phyloP scores from a whole-genome alignment of 257 asterid genomes.

The Jaltomata sinuosa region DNA sequence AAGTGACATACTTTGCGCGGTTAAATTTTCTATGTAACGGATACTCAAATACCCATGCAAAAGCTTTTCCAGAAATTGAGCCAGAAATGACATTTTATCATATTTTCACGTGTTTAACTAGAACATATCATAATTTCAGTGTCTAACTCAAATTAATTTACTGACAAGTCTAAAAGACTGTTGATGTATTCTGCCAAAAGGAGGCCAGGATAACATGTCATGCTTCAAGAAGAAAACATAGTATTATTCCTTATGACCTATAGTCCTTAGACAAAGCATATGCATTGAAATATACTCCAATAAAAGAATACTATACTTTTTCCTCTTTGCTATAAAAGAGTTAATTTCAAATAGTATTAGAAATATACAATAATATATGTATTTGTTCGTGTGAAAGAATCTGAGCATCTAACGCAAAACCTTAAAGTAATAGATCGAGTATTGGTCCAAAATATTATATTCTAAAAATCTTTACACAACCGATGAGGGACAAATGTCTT shows the following conservation, averaged over 20 bases:
- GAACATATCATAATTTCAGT: neutral
- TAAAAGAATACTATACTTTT: neutral
- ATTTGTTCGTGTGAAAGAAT: neutral
- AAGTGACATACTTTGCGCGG: neutral
- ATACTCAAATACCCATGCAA: no score
- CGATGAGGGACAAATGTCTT: neutral
- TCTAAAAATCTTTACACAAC: neutral
- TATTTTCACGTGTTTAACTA: neutral
- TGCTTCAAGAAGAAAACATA: no score
- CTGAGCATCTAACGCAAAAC: neutral
- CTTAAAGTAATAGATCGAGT: no score
- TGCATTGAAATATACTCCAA: neutral
- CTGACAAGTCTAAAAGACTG: no score
- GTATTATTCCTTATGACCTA: neutral
- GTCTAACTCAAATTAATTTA: no score
- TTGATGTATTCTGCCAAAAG: no score
- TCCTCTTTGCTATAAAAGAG: neutral
- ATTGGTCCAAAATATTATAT: no score
- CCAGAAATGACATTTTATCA: neutral
- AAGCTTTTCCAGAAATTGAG: neutral
- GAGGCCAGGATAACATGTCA: no score
- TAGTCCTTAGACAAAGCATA: neutral
- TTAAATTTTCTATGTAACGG: neutral
- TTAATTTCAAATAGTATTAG: neutral
- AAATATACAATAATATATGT: neutral